Conservation (phyloP, 148 eudicot genomes). For the Fagopyrum esculentum region DNA sequence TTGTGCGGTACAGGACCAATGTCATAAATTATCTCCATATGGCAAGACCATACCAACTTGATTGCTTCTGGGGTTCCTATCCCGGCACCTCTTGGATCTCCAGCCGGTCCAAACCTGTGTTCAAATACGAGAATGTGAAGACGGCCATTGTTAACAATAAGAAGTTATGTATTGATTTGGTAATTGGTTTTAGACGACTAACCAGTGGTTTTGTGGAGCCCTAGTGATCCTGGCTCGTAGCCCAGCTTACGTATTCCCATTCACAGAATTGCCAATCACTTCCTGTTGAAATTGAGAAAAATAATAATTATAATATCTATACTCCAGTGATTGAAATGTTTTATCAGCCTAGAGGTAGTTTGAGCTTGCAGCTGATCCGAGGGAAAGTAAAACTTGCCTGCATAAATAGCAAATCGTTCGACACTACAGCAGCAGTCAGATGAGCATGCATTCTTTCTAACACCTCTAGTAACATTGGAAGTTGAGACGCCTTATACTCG, state of each 20-base stretch:
- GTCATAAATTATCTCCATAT: constrained; percentile 88
- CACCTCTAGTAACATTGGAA: constrained; percentile 67
- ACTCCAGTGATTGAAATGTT: too few species aligned
- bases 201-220: constrained; percentile 99
- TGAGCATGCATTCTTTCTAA: constrained; percentile 96
- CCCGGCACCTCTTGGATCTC: constrained; percentile 99
- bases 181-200: constrained; percentile 1
- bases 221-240: constrained; percentile 96
- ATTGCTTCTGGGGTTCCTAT: constrained; percentile 98
- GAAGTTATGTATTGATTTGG: not conserved
- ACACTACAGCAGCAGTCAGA: constrained; percentile 93
- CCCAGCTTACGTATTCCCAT: constrained; percentile 95
- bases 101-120: constrained; percentile 93
- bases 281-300: constrained; percentile 31
- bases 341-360: not conserved
- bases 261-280: constrained; percentile 78
- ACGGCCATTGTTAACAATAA: not conserved
- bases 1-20: constrained; percentile 70
- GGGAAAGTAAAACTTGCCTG: constrained; percentile 68
- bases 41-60: constrained; percentile 99
- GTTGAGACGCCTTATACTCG: constrained; percentile 71
- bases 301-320: not conserved
- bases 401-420: constrained; percentile 63
- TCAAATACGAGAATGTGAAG: too few species aligned
- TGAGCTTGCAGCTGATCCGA: too few species aligned